phyloP scores from a whole-genome alignment of 768 basidiomycete genomes.

The Paxillus rubicundulus region DNA sequence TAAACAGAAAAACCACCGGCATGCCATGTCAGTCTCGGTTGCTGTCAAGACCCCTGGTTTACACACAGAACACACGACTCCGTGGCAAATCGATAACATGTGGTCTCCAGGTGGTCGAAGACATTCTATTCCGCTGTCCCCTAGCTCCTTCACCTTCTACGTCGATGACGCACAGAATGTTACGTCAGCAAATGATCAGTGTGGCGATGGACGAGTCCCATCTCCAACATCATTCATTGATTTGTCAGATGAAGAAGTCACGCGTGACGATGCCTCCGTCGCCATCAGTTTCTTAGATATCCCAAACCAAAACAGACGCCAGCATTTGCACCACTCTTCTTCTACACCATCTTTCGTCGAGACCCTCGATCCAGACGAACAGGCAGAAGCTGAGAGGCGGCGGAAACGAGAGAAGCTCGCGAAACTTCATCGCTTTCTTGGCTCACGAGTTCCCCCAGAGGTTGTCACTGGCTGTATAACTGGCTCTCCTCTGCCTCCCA shows the following conservation, averaged over 20 bases:
- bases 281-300: constrained; percentile 30
- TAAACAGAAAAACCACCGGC: constrained; percentile 31
- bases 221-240: constrained; percentile 55
- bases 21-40: constrained; percentile 31
- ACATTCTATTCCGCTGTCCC: constrained; percentile 54
- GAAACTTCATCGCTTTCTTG: constrained; percentile 81
- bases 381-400: constrained; percentile 59
- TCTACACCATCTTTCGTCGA: constrained; percentile 49
- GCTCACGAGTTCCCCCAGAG: constrained; percentile 72
- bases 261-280: constrained; percentile 31
- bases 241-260: constrained; percentile 60
- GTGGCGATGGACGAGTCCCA: constrained; percentile 8
- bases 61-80: constrained; percentile 24
- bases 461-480: constrained; percentile 54
- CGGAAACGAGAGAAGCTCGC: constrained; percentile 75
- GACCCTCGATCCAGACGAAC: constrained; percentile 48
- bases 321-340: constrained; percentile 32
- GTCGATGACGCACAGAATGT: constrained; percentile 9
- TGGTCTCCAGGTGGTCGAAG: constrained; percentile 38
- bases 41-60: constrained; percentile 17
- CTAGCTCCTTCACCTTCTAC: constrained; percentile 41
- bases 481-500: constrained; percentile 32
- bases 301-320: constrained; percentile 22
- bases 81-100: constrained; percentile 37
- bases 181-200: background rate